Evolutionary conservation across 2,329 filamentous ascomycete species (phyloP), one percentile per base, ranked within the genome.

Genomic region (Fusarium hostae): DNA sequence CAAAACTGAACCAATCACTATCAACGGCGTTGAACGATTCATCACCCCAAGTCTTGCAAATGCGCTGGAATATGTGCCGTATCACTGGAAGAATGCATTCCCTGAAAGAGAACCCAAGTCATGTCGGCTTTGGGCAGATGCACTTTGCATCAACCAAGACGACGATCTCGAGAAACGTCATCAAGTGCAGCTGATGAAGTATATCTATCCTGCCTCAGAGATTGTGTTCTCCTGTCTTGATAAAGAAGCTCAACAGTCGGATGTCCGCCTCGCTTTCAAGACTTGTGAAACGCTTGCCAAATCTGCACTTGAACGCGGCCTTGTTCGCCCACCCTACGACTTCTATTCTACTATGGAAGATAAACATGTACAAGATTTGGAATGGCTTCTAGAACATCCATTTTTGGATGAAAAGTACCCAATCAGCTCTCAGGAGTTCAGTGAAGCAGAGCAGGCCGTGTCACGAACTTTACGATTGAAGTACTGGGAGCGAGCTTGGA

Each of bases 101-200:
- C 40, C 60, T 1, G n/a, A 43, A 16, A 30, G 52, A 9, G 18
- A 59, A 1, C 1, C 30, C 0, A 12, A 4, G 6, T 11, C 45
- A 26, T 39, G 54, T 5, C 45, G 40, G 3, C 12, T 65, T 8
- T 66, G 61, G 60, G 60, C 60, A 6, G 52, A 66, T 5, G 61
- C 63, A 12, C 26, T 66, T 2, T 66, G 60, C 18, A 66, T 66
- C 40, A 59, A 65, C 3, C 61, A 66, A n/a, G 9, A 50, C 1
- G 40, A 66, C 8, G 18, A 32, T 5, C 6, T 43, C 1, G 63
- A 66, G 34, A 66, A 66, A 12, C 12, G 39, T 1, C 52, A 66
- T 6, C 52, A 66, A 22, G 63, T 59, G 0, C n/a, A 59, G 1
- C 28, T 66, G 4, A 66, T 66, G 61, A 59, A 10, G 6, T 10